Evolutionary conservation across 1,284 basidiomycete species (phyloP), one percentile per base, ranked within the genome.

Genomic region (Fistulina hepatica): DNA sequence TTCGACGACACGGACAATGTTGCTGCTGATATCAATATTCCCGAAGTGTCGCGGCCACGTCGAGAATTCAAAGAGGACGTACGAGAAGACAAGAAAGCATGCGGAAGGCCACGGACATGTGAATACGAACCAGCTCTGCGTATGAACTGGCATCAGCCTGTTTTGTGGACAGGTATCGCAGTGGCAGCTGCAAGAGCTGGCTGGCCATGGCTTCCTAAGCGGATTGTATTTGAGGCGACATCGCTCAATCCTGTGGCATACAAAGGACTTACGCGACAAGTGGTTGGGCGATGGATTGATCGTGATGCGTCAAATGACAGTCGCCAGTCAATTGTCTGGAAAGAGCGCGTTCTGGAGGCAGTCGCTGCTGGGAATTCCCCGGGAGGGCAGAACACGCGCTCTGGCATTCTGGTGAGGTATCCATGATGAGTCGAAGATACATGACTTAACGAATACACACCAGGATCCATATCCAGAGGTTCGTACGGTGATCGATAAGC

Each of bases 381-480:
- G n/a, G 24, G 24, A 9, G 24, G 24, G 9, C 24, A 25, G n/a
- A 9, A 9, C 9, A 25, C 24, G n/a, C 24, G 24, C 24, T 9
- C 24, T 9, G 24, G 24, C 24, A 25, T 25, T n/a, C 24, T 25
- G 9, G 24, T 25, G 24, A 25, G 24, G 9, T 25, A 9, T 9
- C 9, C 24, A 9, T n/a, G 9, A n/a, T 25, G 9, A n/a, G 9
- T n/a, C n/a, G n/a, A 9, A n/a, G 24, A 9, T n/a, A 25, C 9
- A 9, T 25, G 9, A 25, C 9, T 25, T 25, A n/a, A 25, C 24
- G 24, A 9, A 24, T 21, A 27, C 21, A 15, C 2, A 22, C 13
- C 23, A 43, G 43, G 13, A 31, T 26, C 41, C 24, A 21, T 45
- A 55, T 41, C 56, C 53, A 4, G 41, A 53, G 11, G 13, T 52